Percentiles rank a stretch among this genome's conserved stretches.
These are phyloP conservation scores for Leccinum longicurvipes DNA, from an alignment of 768 basidiomycete species.

Conservation along the genomic window DNA sequence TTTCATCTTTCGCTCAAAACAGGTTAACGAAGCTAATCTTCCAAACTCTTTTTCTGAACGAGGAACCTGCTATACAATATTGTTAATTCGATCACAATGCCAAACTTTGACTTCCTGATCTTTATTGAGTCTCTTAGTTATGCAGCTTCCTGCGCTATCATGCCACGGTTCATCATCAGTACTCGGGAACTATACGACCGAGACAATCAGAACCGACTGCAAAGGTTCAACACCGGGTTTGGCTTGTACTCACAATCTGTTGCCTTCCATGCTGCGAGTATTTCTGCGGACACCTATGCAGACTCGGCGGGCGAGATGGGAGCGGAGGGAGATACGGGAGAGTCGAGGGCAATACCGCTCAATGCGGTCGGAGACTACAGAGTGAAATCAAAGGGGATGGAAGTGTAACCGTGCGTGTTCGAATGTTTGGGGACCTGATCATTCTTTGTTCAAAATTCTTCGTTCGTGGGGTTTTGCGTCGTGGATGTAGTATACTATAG, in stretches of 20 bases:
- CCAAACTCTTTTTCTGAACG: not conserved
- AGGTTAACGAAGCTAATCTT: not conserved
- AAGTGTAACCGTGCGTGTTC: not conserved
- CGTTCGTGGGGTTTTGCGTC: too few species aligned
- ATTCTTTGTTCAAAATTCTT: not conserved
- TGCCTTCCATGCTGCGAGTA: not conserved
- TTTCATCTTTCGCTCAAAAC: not conserved
- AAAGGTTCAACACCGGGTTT: not conserved
- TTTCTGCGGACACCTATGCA: not conserved
- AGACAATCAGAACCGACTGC: not conserved
- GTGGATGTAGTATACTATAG: not conserved
- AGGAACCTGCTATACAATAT: not conserved
- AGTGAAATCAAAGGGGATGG: not conserved
- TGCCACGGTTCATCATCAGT: not conserved
- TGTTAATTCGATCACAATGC: not conserved
- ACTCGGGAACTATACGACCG: not conserved
- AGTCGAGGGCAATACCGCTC: not conserved
- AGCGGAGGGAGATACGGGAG: not conserved
- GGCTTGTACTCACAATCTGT: not conserved
- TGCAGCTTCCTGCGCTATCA: not conserved
- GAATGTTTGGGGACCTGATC: not conserved
- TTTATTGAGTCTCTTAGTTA: not conserved
- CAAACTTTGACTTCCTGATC: not conserved
- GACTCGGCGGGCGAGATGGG: not conserved
- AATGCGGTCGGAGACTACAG: not conserved